A percentile compares a stretch with the other conserved stretches of the same genome.
These are phyloP conservation scores for Pleurotus pulmonarius DNA, from an alignment of 768 basidiomycete species.

Conservation along the genomic window DNA sequence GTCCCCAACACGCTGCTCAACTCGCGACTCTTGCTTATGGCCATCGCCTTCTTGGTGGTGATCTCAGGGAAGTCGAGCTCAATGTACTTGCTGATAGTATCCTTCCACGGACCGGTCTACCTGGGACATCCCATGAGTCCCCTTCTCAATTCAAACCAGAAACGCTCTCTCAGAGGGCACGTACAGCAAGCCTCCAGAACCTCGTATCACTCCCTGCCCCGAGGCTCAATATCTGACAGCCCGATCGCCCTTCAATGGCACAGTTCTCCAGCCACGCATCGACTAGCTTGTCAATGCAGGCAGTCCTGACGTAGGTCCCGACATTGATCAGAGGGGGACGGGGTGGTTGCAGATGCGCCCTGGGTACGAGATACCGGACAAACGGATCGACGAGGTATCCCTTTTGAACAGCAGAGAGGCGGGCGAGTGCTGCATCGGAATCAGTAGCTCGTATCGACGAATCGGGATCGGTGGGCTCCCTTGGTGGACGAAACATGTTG, in stretches of 20 bases:
- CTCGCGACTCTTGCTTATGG: conserved; percentile 65
- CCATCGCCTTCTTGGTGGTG: conserved; percentile 79
- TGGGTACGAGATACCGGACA: conserved; percentile 61
- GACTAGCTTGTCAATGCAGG: conserved; percentile 76
- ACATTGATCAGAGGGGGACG: conserved; percentile 92
- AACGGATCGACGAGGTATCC: conserved; percentile 82
- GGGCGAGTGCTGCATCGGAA: conserved; percentile 77
- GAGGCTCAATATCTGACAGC: conserved; percentile 88
- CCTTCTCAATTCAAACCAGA: not conserved
- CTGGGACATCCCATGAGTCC: conserved; percentile 13
- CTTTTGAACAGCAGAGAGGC: conserved; percentile 78
- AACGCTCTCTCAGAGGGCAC: conserved; percentile 25
- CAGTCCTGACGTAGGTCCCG: conserved; percentile 85
- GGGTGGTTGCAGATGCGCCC: conserved; percentile 55
- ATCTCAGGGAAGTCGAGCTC: conserved; percentile 92
- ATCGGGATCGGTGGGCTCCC: conserved; percentile 41
- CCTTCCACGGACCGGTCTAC: conserved; percentile 56
- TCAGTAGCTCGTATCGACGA: conserved; percentile 74
- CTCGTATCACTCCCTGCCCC: conserved; percentile 96
- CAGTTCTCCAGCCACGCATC: conserved; percentile 56
- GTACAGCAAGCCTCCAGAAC: conserved; percentile 87
- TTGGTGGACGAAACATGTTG: conserved; percentile 20
- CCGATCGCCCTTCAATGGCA: conserved; percentile 31
- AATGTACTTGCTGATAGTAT: conserved; percentile 58
- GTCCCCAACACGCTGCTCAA: conserved; percentile 49